Base-by-base conservation (phyloP, 1,139 yeast genomes). In the Taiozyma sp. region DNA sequence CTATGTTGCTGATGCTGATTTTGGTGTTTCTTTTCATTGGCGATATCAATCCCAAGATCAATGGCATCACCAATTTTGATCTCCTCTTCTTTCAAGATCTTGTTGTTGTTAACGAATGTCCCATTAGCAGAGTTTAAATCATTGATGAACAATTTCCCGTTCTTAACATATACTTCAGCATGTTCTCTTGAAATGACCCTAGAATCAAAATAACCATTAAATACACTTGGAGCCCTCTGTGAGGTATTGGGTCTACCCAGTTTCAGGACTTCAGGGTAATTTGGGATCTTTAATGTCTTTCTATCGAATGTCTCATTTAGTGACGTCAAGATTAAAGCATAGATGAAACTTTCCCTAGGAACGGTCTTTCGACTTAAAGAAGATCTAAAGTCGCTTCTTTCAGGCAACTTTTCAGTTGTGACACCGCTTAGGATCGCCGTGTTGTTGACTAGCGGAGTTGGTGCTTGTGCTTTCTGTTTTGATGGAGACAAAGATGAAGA, bases 101-200 rank as follows among this genome's bases (percentile, higher is more conserved):
- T 83, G 43, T 72, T 74, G 44, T 84, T 89, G 66, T 93, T 93
- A 48, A 93, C 81, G 66, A 87, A 95, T 0, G 99, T 93, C 12
- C 99, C 99, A 69, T 93, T 93, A 23, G 97, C 88, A 9, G 96
- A 87, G 49, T 91, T 90, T 60, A 91, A 77, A 69, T 93, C 99
- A 60, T 85, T 82, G 43, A 93, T 78, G 79, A 80, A 89, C 38
- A 93, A 77, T 54, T 78, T 78, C 13, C 95, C 92, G 8, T 74
- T 73, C 29, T 71, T 71, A n/a, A 82, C 73, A 74, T 82, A 89
- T 56, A 93, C 72, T 60, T 89, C 93, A 0, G 99, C 99, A 70
- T 93, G 99, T 63, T 88, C 93, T 58, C 99, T 75, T 45, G 96
- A 86, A 48, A 93, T 76, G 14, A 95, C 99, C 41, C 99, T 75